These are phyloP conservation scores for Takashimella tepidaria DNA, from an alignment of 1,284 basidiomycete species.

Conservation along the genomic window DNA sequence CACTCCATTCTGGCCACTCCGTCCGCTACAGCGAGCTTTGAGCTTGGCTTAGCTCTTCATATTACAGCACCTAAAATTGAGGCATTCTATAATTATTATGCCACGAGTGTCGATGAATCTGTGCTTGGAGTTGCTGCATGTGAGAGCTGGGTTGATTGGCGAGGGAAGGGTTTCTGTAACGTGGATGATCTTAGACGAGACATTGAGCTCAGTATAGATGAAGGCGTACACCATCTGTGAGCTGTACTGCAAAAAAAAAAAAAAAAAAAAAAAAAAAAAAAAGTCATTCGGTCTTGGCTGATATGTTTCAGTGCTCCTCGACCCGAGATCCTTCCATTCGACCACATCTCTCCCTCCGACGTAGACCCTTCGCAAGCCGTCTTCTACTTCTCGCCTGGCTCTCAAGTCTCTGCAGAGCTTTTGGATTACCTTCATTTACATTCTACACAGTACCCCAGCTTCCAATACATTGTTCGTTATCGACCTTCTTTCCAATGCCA, in stretches of 20 bases:
- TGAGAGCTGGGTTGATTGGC: conserved; percentile 83
- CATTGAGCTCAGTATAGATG: conserved; percentile 54
- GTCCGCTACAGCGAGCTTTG: conserved; percentile 50
- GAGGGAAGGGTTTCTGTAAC: conserved; percentile 68
- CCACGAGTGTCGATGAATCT: conserved; percentile 53
- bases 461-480: conserved; percentile 72
- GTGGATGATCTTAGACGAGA: conserved; percentile 59
- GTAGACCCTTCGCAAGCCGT: conserved; percentile 51
- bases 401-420: conserved; percentile 60
- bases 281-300: background rate
- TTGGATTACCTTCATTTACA: conserved; percentile 60
- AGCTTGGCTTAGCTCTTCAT: conserved; percentile 37
- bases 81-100: conserved; percentile 40
- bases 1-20: conserved; percentile 25
- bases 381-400: conserved; percentile 60
- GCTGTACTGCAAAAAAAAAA: conserved; percentile 4
- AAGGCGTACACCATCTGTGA: conserved; percentile 24
- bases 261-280: too few relatives aligned
- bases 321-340: conserved; percentile 22
- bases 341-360: conserved; percentile 10
- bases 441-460: conserved; percentile 48
- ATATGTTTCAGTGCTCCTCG: conserved; percentile 1
- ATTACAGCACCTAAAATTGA: conserved; percentile 40
- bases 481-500: too few relatives aligned
- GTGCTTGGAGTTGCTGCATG: conserved; percentile 56